These are phyloP conservation scores for Oxytropis ochrocephala DNA, from an alignment of 306 rosid genomes.

Conservation along the genomic window DNA sequence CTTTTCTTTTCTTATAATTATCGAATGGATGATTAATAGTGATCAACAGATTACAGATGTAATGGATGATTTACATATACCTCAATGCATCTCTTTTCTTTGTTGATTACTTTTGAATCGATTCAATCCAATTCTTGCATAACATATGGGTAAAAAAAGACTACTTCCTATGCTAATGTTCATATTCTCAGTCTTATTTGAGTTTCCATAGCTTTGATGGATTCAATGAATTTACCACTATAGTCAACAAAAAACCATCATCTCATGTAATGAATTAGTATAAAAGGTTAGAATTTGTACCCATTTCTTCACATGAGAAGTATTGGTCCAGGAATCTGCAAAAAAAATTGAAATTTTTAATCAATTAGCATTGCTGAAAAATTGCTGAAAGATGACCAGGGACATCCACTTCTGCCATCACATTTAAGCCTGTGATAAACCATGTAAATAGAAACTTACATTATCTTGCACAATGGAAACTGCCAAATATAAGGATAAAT, in stretches of 20 bases:
- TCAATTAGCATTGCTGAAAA: conserved; percentile 14
- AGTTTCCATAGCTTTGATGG: conserved; percentile 16
- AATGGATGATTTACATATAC: conserved; percentile 18
- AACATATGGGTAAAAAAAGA: background rate
- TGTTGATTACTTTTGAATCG: background rate
- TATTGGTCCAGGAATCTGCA: conserved; percentile 33
- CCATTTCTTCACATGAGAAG: conserved; percentile 59
- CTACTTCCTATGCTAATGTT: background rate
- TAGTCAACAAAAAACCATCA: background rate
- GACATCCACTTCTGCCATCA: no score
- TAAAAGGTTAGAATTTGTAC: conserved; percentile 32
- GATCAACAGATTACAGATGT: no score
- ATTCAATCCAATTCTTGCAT: background rate
- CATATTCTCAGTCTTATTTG: background rate
- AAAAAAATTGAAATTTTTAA: conserved; percentile 19
- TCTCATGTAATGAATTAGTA: background rate
- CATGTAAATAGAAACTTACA: no score
- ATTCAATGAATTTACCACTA: background rate
- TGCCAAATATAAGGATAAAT: no score
- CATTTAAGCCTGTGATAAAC: no score
- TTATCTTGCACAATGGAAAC: no score
- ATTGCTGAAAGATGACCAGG: background rate
- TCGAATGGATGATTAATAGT: background rate
- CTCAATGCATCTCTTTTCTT: background rate
- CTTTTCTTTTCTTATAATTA: background rate